Percentiles rank a stretch among this genome's conserved stretches.
phyloP scores from a whole-genome alignment of 345 rosid species.

The Hevea brasiliensis region DNA sequence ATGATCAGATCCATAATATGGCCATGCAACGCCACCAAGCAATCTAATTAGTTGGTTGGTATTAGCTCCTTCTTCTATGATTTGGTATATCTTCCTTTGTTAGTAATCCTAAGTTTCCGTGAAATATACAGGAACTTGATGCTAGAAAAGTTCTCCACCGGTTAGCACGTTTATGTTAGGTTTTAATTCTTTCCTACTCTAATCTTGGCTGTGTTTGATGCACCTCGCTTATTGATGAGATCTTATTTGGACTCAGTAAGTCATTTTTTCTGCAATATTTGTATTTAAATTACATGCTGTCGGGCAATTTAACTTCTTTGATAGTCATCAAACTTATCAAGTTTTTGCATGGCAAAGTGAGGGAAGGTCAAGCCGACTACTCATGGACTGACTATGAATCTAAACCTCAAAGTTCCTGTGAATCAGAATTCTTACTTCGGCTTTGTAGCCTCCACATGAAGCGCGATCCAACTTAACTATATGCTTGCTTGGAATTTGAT shows the following conservation, averaged over 20 bases:
- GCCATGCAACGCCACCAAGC: background rate
- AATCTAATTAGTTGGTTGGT: background rate
- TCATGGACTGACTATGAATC: constrained; percentile 30
- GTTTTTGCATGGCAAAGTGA: constrained; percentile 46
- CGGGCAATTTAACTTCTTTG: too few relatives aligned
- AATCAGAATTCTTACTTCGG: constrained; percentile 47
- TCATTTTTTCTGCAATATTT: background rate
- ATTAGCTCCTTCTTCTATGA: background rate
- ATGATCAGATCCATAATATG: background rate
- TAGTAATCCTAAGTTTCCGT: background rate
- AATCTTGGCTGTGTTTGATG: background rate
- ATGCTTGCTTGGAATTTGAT: constrained; percentile 56
- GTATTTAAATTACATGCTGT: background rate
- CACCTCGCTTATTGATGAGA: background rate
- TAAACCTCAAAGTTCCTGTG: constrained; percentile 39
- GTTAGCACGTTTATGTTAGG: constrained; percentile 88
- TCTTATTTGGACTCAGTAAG: background rate
- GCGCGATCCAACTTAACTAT: constrained; percentile 39
- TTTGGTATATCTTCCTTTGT: constrained; percentile 7
- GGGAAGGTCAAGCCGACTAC: constrained; percentile 24
- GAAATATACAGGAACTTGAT: constrained; percentile 62
- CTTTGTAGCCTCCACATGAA: constrained; percentile 57
- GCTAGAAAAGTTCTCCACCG: constrained; percentile 76
- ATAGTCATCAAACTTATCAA: too few relatives aligned
- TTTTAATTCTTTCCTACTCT: constrained; percentile 22